Conservation (phyloP, 192 early-diverging fungal genomes). For the Chytriomyces confervae region DNA sequence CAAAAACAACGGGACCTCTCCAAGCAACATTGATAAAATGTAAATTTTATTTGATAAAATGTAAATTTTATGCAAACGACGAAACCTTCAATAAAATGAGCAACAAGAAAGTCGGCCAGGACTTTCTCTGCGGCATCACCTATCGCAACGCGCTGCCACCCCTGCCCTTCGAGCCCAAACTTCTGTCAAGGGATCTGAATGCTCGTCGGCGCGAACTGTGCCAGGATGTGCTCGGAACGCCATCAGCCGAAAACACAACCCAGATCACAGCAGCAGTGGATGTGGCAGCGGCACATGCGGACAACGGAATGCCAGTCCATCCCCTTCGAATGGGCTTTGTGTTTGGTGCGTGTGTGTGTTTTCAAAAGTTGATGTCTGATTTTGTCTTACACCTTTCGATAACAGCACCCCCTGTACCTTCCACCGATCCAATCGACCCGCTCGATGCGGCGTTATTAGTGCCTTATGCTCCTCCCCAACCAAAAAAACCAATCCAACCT, state of each 20-base stretch:
- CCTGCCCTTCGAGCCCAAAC: conserved; percentile 39
- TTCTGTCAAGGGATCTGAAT: not conserved
- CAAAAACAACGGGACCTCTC: too few relatives aligned
- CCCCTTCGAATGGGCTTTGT: conserved; percentile 24
- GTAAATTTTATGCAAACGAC: too few relatives aligned
- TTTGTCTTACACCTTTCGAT: not conserved
- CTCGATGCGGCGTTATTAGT: conserved; percentile 26
- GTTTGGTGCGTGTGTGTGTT: not conserved
- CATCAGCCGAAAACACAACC: not conserved
- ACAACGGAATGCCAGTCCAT: not conserved
- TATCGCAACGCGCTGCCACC: conserved; percentile 35
- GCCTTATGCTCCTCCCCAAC: conserved; percentile 23
- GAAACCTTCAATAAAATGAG: not conserved
- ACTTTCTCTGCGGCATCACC: conserved; percentile 33
- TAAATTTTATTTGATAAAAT: too few relatives aligned
- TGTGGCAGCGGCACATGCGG: not conserved
- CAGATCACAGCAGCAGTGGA: not conserved
- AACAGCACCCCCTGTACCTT: not conserved
- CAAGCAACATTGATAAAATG: too few relatives aligned
- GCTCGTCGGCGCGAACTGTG: conserved; percentile 8
- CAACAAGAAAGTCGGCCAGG: conserved; percentile 32
- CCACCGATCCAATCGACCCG: not conserved
- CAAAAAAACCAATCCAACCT: not conserved
- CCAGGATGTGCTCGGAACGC: not conserved
- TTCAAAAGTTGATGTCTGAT: not conserved